A percentile compares a stretch with the other conserved stretches of the same genome.
Conservation (phyloP, 164 flowering plant genomes). For the Paratinospora sagittata region DNA sequence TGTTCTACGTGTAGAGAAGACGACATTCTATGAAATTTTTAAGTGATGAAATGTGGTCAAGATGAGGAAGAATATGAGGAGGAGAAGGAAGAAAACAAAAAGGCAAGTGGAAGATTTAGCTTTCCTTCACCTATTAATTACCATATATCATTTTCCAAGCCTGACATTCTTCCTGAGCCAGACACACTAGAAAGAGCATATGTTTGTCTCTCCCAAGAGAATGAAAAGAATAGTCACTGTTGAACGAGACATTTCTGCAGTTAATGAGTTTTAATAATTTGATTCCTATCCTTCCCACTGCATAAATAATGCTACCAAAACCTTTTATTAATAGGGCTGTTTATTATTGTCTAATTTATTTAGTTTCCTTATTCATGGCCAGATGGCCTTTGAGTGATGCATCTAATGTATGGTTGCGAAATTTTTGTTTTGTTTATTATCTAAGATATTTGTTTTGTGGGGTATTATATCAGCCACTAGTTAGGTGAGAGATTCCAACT, state of each 20-base stretch:
- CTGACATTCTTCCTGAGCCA: background rate
- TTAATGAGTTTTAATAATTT: too few species aligned
- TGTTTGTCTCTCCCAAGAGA: conserved; percentile 1
- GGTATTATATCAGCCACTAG: too few species aligned
- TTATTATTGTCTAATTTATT: too few species aligned
- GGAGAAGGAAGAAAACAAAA: background rate
- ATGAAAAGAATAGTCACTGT: background rate
- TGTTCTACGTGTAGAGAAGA: conserved; percentile 6
- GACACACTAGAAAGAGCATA: conserved; percentile 3
- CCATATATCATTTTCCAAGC: conserved; percentile 1
- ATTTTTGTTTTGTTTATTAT: too few species aligned
- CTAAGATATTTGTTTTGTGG: too few species aligned
- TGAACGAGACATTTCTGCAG: background rate
- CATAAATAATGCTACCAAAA: background rate
- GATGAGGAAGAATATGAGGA: background rate
- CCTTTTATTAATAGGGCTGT: too few species aligned
- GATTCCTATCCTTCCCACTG: background rate
- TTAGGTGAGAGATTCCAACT: too few species aligned
- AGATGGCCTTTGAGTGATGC: too few species aligned
- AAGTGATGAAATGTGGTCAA: background rate
- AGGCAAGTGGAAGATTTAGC: background rate
- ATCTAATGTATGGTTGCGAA: too few species aligned
- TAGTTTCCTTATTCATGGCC: too few species aligned
- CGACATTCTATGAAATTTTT: background rate
- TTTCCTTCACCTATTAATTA: too few species aligned